Base-by-base conservation (phyloP, 805 yeast genomes). In the Wickerhamiella azymoides region DNA sequence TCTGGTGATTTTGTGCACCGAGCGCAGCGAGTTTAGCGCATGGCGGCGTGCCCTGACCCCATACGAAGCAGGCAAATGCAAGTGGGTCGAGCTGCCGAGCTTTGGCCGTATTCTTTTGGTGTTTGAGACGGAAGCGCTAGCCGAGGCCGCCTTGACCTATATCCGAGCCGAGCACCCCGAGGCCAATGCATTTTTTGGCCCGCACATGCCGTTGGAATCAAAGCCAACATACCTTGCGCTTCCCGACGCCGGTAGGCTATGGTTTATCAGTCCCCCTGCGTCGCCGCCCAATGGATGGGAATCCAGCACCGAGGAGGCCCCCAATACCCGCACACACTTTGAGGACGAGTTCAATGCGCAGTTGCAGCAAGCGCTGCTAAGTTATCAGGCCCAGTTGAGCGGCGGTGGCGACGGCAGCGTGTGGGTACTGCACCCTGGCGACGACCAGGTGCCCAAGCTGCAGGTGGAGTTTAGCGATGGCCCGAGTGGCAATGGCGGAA, bases 261-360 rank as follows among this genome's bases (percentile, higher is more conserved):
- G 49, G 45, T 52, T 56, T 24, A 54, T 53, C 21, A 47, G 52
- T 24, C 59, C 59, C 10, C 59, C 59, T 7, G 50, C 55, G 16
- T 49, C 54, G 26, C 59, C 59, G 9, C 57, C 58, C 4, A 48
- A 36, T 27, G 57, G 50, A 30, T 56, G 59, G 59, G 49, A 36
- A 25, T 47, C 19, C 10, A 8, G 43, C 13, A 19, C 36, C 6
- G 59, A 56, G 45, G 59, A 55, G 30, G 50, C 47, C 27, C 58
- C 58, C 5, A 55, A 55, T 35, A 46, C 30, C 32, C 21, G 37
- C 3, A 47, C 50, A 10, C 54, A 55, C 36, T 51, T 21, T 40
- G 56, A 52, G 11, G 43, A 25, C 10, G 56, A 53, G 3, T 52
- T 55, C 48, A 51, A 51, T 39, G 26, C 19, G 11, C 49, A 48